Evolutionary conservation across 495 filamentous ascomycete species (phyloP).

Genomic region (Aspergillus avenaceus): DNA sequence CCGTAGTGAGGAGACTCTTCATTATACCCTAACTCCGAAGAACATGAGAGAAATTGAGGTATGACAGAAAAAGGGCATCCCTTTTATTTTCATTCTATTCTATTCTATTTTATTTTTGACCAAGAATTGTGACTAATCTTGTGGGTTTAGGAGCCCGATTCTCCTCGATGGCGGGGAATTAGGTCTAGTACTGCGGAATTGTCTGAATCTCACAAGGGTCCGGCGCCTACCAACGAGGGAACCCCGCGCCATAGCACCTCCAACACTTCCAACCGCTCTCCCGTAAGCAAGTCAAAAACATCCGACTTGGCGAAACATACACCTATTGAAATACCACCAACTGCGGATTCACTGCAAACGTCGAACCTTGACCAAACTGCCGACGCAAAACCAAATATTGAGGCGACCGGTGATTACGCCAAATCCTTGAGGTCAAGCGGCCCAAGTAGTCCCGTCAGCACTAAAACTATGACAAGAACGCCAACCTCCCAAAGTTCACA

Average conservation of each 20-base stretch:
- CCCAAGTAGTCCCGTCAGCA: neutral
- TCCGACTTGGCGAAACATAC: conserved; percentile 23
- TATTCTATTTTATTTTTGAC: neutral
- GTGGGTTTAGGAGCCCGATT: conserved; percentile 35
- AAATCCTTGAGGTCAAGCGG: conserved; percentile 73
- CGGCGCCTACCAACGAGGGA: conserved; percentile 26
- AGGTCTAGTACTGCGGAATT: conserved; percentile 32
- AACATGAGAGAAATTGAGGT: conserved; percentile 84
- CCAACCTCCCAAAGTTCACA: no score
- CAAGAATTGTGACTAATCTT: neutral
- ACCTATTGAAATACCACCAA: conserved; percentile 24
- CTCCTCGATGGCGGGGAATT: conserved; percentile 29
- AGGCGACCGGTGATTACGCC: conserved; percentile 72
- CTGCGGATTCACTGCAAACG: conserved; percentile 24
- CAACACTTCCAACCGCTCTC: conserved; percentile 16
- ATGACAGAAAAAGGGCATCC: no score
- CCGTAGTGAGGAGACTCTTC: conserved; percentile 84
- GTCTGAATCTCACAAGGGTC: conserved; percentile 35
- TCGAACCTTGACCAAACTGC: conserved; percentile 48
- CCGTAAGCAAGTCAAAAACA: conserved; percentile 18
- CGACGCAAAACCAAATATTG: conserved; percentile 60
- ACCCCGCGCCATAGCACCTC: conserved; percentile 17
- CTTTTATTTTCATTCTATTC: no score
- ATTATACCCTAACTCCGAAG: conserved; percentile 88
- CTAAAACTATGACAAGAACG: neutral